Base-by-base conservation (phyloP, 352 stramenopile species). In the Phytophthora macrochlamydospora region DNA sequence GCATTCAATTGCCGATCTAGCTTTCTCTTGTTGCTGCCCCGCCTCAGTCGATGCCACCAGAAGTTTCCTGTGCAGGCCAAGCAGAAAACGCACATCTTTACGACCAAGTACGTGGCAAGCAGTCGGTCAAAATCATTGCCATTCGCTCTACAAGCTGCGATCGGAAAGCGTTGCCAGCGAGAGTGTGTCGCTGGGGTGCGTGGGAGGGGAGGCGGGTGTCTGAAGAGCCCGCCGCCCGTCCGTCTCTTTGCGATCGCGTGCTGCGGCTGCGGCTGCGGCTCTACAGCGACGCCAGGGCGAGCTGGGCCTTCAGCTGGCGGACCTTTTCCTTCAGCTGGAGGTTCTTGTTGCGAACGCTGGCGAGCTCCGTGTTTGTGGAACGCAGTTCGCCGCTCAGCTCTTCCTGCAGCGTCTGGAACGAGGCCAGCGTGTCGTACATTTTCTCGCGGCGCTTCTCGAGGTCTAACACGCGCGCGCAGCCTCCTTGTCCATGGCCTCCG, bases 401-500 rank as follows among this genome's bases (percentile, higher is more conserved):
- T 11, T 89, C 69, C 55, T 91, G 85, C 59, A 91, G 71, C 29
- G 71, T 77, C 68, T 88, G 76, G 62, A 91, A 79, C 63, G 87
- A 86, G 51, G 73, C 73, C 29, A 94, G 62, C 32, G 82, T 87
- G 61, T 92, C 83, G 60, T 92, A 87, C 59, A 94, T 81, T 59
- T 87, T 87, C 61, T 94, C 85, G 51, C 90, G 90, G 45, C 80
- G 81, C 49, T 65, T 62, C 56, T 92, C 84, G 49, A 94, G 67
- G 62, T 92, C 83, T 3, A 93, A 68, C 52, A 93, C 83, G 55
- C 84, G 83, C 45, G 50, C 82, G 84, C 38, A 94, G 67, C 58
- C 55, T 90, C 83, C 52, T 92, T 89, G 66, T 75, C 81, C 87
- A 94, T 94, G 56, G 79, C 74, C 37, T 93, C 76, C 40, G 84